Evolutionary conservation across 2,329 filamentous ascomycete genomes (phyloP).

Genomic region (Fusarium sp.): DNA sequence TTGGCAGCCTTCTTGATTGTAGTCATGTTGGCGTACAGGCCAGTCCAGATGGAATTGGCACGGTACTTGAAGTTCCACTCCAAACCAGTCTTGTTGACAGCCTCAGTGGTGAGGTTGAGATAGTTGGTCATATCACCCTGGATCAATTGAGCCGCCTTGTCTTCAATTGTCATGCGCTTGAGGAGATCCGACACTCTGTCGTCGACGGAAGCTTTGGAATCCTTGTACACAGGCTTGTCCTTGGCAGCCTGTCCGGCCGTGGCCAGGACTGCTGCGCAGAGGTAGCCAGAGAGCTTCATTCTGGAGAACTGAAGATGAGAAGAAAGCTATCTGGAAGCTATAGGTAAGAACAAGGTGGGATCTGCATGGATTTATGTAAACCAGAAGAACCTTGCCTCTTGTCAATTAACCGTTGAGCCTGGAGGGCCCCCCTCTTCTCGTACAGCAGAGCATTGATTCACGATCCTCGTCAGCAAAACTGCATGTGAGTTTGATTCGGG

Average conservation of each 20-base stretch:
- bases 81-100: constrained; percentile 75
- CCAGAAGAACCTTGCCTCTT: constrained; percentile 4
- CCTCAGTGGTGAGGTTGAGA: constrained; percentile 75
- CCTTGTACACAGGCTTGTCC: constrained; percentile 67
- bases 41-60: constrained; percentile 79
- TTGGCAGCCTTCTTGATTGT: constrained; percentile 73
- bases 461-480: constrained; percentile 3
- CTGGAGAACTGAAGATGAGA: constrained; percentile 13
- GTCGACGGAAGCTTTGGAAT: constrained; percentile 71
- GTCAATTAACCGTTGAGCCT: constrained; percentile 41
- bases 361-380: constrained; percentile 28
- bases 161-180: constrained; percentile 78
- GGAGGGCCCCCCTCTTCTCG: constrained; percentile 1
- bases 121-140: constrained; percentile 80
- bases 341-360: constrained; percentile 8
- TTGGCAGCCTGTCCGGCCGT: constrained; percentile 46
- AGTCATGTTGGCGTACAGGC: constrained; percentile 73
- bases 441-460: neutral
- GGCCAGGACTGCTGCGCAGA: constrained; percentile 44
- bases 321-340: constrained; percentile 17
- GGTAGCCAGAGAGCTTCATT: constrained; percentile 50
- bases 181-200: constrained; percentile 75
- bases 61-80: constrained; percentile 74
- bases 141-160: constrained; percentile 77
- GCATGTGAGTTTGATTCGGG: constrained; percentile 8